A percentile compares a stretch with the other conserved stretches of the same genome.
Evolutionary conservation across 1,139 yeast genomes (phyloP).

Genomic region (Cylindricascospora bacillispora): DNA sequence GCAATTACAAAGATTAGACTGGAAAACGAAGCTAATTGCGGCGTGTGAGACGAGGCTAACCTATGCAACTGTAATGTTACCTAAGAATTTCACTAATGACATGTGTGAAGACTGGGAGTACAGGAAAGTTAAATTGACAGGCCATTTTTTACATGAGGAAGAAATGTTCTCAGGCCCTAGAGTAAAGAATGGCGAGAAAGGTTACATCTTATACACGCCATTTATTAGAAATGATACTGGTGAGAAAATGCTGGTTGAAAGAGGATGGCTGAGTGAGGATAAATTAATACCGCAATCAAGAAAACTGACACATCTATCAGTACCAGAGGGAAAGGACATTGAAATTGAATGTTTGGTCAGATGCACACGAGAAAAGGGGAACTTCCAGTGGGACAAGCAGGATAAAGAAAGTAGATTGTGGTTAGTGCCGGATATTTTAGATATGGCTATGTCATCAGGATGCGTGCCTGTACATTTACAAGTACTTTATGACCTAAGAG

Average conservation of each 20-base stretch:
- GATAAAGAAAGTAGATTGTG: slow-evolving; percentile 48
- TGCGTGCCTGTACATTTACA: slow-evolving; percentile 69
- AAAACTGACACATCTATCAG: slow-evolving; percentile 47
- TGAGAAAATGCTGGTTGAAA: slow-evolving; percentile 57
- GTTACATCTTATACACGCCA: slow-evolving; percentile 75
- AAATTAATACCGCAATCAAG: slow-evolving; percentile 56
- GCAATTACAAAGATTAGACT: slow-evolving; percentile 75
- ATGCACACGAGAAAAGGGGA: slow-evolving; percentile 55
- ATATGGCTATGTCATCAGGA: slow-evolving; percentile 51
- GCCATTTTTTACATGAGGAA: slow-evolving; percentile 69
- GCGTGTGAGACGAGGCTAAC: slow-evolving; percentile 72
- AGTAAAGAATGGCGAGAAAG: slow-evolving; percentile 58
- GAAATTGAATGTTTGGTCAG: slow-evolving; percentile 64
- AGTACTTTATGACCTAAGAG: slow-evolving; percentile 53
- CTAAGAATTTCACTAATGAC: slow-evolving; percentile 37
- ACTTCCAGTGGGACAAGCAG: slow-evolving; percentile 65
- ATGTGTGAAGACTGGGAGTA: slow-evolving; percentile 58
- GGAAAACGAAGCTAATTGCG: slow-evolving; percentile 84
- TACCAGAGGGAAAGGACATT: slow-evolving; percentile 59
- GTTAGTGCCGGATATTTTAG: slow-evolving; percentile 65
- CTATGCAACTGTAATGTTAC: slow-evolving; percentile 58
- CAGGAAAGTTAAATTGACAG: slow-evolving; percentile 59
- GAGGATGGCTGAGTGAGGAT: slow-evolving; percentile 86
- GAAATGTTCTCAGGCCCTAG: slow-evolving; percentile 93
- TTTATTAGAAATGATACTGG: slow-evolving; percentile 67